Evolutionary conservation across 2,329 filamentous ascomycete species (phyloP).

Genomic region (Fusarium sp.): DNA sequence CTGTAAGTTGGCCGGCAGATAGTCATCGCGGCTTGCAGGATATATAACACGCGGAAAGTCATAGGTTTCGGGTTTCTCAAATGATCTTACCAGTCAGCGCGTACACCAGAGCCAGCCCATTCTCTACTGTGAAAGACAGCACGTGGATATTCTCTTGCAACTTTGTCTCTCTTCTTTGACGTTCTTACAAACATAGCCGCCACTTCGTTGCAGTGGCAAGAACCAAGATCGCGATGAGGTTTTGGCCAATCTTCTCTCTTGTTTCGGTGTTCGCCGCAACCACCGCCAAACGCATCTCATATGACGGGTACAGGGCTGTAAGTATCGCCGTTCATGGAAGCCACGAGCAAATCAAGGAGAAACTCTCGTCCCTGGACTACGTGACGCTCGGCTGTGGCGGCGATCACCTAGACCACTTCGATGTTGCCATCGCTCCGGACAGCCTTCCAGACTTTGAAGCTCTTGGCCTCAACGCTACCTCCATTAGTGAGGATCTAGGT

Average conservation of each 20-base stretch:
- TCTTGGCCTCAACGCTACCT: slow-evolving; percentile 38
- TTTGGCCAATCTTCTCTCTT: background rate
- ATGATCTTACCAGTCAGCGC: too few species aligned
- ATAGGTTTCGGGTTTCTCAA: too few species aligned
- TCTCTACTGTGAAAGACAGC: too few species aligned
- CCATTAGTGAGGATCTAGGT: slow-evolving; percentile 45
- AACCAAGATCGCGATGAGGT: slow-evolving; percentile 11
- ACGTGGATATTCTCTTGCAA: too few species aligned
- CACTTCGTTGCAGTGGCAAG: background rate
- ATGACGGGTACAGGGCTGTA: slow-evolving; percentile 45
- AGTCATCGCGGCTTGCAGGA: too few species aligned
- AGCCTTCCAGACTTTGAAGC: slow-evolving; percentile 40
- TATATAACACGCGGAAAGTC: too few species aligned
- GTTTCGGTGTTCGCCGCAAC: slow-evolving; percentile 4
- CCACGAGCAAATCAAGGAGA: slow-evolving; percentile 35
- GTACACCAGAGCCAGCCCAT: too few species aligned
- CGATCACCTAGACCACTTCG: slow-evolving; percentile 37
- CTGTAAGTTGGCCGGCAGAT: too few species aligned
- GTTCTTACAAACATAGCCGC: too few species aligned
- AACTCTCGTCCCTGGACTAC: slow-evolving; percentile 40
- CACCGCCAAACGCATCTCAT: slow-evolving; percentile 32
- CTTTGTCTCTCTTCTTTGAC: too few species aligned
- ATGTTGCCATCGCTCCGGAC: slow-evolving; percentile 47
- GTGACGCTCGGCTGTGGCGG: slow-evolving; percentile 40
- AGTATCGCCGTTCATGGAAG: slow-evolving; percentile 39